These are phyloP conservation scores for Dactylella cylindrospora DNA, from an alignment of 2,329 filamentous ascomycete genomes.

Conservation along the genomic window DNA sequence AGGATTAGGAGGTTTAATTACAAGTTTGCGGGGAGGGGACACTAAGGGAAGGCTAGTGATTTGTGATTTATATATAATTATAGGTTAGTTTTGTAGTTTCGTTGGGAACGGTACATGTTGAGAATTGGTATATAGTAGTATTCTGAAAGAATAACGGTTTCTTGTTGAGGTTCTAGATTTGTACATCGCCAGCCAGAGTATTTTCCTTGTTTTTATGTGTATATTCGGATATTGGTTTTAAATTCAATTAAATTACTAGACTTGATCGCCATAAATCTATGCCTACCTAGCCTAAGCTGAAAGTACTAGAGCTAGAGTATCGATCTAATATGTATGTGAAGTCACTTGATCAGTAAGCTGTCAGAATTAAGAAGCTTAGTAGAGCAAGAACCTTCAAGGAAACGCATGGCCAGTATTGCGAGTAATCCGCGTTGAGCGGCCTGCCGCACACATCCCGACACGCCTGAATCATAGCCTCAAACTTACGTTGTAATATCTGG, in stretches of 20 bases:
- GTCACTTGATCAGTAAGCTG: no score
- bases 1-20: slow-evolving; percentile 7
- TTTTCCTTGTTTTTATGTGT: background rate
- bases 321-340: no score
- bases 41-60: background rate
- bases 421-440: no score
- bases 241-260: background rate
- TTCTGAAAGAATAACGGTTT: background rate
- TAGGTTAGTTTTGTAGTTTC: background rate
- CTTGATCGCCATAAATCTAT: no score
- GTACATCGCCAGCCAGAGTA: background rate
- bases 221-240: background rate
- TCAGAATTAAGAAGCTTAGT: no score
- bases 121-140: background rate
- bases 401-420: no score
- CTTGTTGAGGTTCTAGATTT: background rate
- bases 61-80: background rate
- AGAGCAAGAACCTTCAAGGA: no score
- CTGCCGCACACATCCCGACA: no score
- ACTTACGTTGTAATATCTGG: no score
- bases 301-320: no score
- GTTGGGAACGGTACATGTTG: background rate
- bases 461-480: no score
- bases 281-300: no score
- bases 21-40: slow-evolving; percentile 2